phyloP scores from a whole-genome alignment of 345 rosid species.

The Gossypium turneri region DNA sequence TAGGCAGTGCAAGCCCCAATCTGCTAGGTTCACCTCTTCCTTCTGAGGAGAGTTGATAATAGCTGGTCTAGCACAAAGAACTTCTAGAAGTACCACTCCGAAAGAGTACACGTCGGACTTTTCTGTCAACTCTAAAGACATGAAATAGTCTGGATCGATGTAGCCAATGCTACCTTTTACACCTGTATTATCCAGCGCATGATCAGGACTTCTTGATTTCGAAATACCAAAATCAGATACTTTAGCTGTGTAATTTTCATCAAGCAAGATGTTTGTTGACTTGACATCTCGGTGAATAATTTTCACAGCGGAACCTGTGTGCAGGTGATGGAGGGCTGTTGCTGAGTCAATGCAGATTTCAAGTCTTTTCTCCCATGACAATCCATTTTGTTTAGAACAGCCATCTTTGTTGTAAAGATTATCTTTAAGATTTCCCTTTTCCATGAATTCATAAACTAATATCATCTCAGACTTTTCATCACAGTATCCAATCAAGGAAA shows the following conservation, averaged over 20 bases:
- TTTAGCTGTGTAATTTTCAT: conserved; percentile 38
- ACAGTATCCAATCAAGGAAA: conserved; percentile 70
- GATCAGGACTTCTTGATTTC: conserved; percentile 28
- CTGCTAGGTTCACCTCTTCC: conserved; percentile 50
- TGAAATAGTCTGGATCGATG: conserved; percentile 54
- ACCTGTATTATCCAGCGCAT: conserved; percentile 32
- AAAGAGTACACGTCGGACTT: conserved; percentile 60
- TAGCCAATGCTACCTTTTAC: conserved; percentile 57
- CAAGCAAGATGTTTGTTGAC: conserved; percentile 55
- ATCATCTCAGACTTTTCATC: conserved; percentile 56
- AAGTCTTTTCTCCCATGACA: conserved; percentile 51
- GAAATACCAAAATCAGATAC: conserved; percentile 66
- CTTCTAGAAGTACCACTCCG: conserved; percentile 54
- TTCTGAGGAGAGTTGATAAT: conserved; percentile 26
- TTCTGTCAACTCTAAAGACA: conserved; percentile 39
- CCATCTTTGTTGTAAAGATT: conserved; percentile 44
- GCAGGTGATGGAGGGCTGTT: conserved; percentile 48
- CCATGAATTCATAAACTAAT: conserved; percentile 58
- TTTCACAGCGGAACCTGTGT: conserved; percentile 31
- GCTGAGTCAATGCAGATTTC: conserved; percentile 51
- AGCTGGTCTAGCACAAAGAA: conserved; percentile 49
- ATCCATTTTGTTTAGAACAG: conserved; percentile 19
- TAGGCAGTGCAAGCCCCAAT: conserved; percentile 36
- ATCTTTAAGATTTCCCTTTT: conserved; percentile 46
- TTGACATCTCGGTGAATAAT: conserved; percentile 58